A percentile compares a stretch with the other conserved stretches of the same genome.
Conservation (phyloP, 768 basidiomycete species). For the Tricholoma hemisulphureum region DNA sequence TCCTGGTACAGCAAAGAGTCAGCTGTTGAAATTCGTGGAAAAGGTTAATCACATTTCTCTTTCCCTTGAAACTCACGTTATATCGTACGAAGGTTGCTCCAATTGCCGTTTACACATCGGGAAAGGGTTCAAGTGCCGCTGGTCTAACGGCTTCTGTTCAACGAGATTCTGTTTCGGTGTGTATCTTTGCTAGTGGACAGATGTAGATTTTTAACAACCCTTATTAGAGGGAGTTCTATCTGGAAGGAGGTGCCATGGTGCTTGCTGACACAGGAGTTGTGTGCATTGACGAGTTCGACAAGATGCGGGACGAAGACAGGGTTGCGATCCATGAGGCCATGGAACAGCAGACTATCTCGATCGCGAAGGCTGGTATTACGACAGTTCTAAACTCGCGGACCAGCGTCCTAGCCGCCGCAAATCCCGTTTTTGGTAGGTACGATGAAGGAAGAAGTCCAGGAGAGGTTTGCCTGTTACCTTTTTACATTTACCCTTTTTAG, state of each 20-base stretch:
- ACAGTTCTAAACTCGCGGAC: slow-evolving; percentile 96
- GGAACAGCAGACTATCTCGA: slow-evolving; percentile 99
- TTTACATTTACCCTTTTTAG: background rate
- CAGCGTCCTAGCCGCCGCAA: slow-evolving; percentile 94
- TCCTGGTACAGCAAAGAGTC: slow-evolving; percentile 98
- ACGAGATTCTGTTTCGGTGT: slow-evolving; percentile 84
- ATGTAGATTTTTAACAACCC: slow-evolving; percentile 5
- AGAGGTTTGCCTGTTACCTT: slow-evolving; percentile 51
- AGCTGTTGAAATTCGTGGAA: slow-evolving; percentile 97
- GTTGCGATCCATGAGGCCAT: slow-evolving; percentile 99
- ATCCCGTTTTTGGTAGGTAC: slow-evolving; percentile 96
- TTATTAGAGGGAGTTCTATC: slow-evolving; percentile 89
- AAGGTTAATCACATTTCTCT: slow-evolving; percentile 53
- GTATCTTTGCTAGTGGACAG: slow-evolving; percentile 24
- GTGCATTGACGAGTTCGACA: slow-evolving; percentile 99
- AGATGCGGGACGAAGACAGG: slow-evolving; percentile 99
- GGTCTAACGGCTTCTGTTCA: slow-evolving; percentile 98
- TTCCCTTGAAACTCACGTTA: background rate
- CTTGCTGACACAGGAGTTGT: slow-evolving; percentile 97
- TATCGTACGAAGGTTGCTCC: slow-evolving; percentile 73
- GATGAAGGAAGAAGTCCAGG: slow-evolving; percentile 96
- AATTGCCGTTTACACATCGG: slow-evolving; percentile 97
- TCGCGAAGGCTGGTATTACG: slow-evolving; percentile 98
- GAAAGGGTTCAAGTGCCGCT: slow-evolving; percentile 97
- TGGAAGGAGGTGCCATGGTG: slow-evolving; percentile 99